A percentile compares a stretch with the other conserved stretches of the same genome.
phyloP scores from a whole-genome alignment of 257 asterid species.

The Echites panduratus region DNA sequence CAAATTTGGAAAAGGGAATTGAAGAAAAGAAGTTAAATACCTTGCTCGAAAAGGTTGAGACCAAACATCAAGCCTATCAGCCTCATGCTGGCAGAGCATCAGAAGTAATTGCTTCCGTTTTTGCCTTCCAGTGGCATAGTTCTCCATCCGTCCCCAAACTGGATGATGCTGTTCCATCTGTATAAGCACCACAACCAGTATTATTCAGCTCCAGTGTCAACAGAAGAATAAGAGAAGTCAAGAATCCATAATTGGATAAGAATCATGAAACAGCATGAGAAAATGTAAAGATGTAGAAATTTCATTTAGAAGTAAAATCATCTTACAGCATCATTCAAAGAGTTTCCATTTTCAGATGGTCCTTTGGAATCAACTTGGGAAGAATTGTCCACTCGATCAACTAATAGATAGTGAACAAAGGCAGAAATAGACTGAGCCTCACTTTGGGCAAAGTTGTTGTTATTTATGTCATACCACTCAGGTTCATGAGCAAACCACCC shows the following conservation, averaged over 20 bases:
- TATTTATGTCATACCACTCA: slow-evolving; percentile 78
- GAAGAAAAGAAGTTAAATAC: slow-evolving; percentile 33
- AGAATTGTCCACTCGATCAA: slow-evolving; percentile 47
- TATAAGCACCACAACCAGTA: slow-evolving; percentile 21
- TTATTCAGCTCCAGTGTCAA: slow-evolving; percentile 11
- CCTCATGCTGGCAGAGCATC: slow-evolving; percentile 94
- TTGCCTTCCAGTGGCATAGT: slow-evolving; percentile 77
- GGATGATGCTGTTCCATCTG: slow-evolving; percentile 91
- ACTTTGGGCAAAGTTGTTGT: slow-evolving; percentile 71
- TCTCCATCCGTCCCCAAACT: slow-evolving; percentile 95
- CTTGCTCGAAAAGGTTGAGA: slow-evolving; percentile 89
- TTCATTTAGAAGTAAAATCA: slow-evolving; percentile 17
- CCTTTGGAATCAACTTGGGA: slow-evolving; percentile 56
- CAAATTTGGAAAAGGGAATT: background rate
- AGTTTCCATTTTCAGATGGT: slow-evolving; percentile 54
- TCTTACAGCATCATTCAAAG: slow-evolving; percentile 65
- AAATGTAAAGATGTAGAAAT: background rate
- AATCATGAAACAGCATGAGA: slow-evolving; percentile 5
- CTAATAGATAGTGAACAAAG: slow-evolving; percentile 72
- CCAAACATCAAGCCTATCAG: slow-evolving; percentile 99
- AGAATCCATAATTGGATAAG: background rate
- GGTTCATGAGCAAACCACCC: slow-evolving; percentile 97
- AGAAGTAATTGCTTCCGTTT: slow-evolving; percentile 81
- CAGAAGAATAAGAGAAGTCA: background rate
- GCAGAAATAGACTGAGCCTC: slow-evolving; percentile 86